Evolutionary conservation across 352 stramenopile genomes (phyloP).

Genomic region (Pythium scleroteichum): DNA sequence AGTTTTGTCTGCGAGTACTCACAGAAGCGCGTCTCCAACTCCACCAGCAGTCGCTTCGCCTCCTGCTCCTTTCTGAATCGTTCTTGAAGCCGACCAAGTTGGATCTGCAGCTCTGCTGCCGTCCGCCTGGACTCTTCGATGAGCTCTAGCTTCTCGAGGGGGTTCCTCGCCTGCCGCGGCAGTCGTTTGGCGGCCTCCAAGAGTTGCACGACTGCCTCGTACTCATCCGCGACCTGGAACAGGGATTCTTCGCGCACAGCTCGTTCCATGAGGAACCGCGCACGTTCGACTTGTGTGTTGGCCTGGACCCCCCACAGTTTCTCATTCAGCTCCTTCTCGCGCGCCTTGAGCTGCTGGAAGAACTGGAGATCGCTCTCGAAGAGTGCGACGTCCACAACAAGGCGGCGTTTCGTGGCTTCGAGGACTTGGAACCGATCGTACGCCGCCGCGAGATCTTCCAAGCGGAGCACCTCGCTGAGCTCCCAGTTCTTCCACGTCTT

Average conservation of each 20-base stretch:
- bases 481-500: slow-evolving; percentile 52
- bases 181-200: slow-evolving; percentile 48
- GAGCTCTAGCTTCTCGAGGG: slow-evolving; percentile 47
- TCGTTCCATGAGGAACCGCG: slow-evolving; percentile 64
- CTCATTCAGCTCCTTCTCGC: slow-evolving; percentile 50
- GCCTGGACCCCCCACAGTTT: slow-evolving; percentile 57
- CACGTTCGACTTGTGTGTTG: slow-evolving; percentile 52
- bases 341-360: slow-evolving; percentile 41
- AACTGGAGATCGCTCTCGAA: slow-evolving; percentile 50
- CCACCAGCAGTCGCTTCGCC: slow-evolving; percentile 43
- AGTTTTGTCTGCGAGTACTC: slow-evolving; percentile 49
- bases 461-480: slow-evolving; percentile 37
- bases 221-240: slow-evolving; percentile 50
- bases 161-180: slow-evolving; percentile 53
- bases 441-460: slow-evolving; percentile 40
- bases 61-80: slow-evolving; percentile 39
- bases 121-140: slow-evolving; percentile 30
- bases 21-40: slow-evolving; percentile 47
- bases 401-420: slow-evolving; percentile 31
- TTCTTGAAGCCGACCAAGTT: slow-evolving; percentile 25
- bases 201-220: slow-evolving; percentile 40
- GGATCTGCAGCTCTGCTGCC: slow-evolving; percentile 27
- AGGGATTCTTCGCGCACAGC: slow-evolving; percentile 57
- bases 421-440: slow-evolving; percentile 29
- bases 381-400: slow-evolving; percentile 48